Evolutionary conservation across 208 protist genomes (phyloP), one percentile per base, ranked within the genome.

Genomic region (Crithidia expoeki): DNA sequence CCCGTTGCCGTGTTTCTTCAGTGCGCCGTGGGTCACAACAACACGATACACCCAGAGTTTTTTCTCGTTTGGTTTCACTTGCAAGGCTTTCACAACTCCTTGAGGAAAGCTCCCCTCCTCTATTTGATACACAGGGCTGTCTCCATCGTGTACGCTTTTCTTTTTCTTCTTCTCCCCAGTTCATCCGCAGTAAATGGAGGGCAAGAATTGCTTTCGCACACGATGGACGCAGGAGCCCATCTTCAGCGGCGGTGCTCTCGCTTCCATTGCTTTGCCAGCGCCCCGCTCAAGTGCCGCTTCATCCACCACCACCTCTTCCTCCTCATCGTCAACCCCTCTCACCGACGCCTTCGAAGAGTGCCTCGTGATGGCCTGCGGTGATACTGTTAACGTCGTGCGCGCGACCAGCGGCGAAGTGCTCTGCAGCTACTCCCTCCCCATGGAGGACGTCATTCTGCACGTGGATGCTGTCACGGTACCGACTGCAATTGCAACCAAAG

Each of bases 121-220:
- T n/a, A n/a, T n/a, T n/a, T n/a, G n/a, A n/a, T n/a, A n/a, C n/a
- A n/a, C n/a, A n/a, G n/a, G n/a, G n/a, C n/a, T n/a, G n/a, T n/a
- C n/a, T n/a, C 9, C 47, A 30, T 7, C 63, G 46, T 51, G 16
- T 51, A 30, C 55, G 4, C 50, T 42, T 7, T 38, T 25, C 61
- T 34, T 61, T 72, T 12, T 28, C n/a, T n/a, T 33, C 7, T 12
- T 38, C 53, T 23, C 28, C 7, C 10, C 36, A 62, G 5, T 68
- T 51, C 46, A 25, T 21, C 23, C 16, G 2, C 40, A 12, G 30
- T 4, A 16, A 16, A 96, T 96, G 88, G 87, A 94, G 57, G 92
- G 92, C 14, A 94, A 93, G 55, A 96, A 94, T 64, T 94, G 87
- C 67, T 96, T 96, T 68, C 83, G 89, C 36, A 93, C 84, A 47